These are phyloP conservation scores for Stemphylium vesicarium DNA, from an alignment of 2,329 filamentous ascomycete species.

Conservation along the genomic window DNA sequence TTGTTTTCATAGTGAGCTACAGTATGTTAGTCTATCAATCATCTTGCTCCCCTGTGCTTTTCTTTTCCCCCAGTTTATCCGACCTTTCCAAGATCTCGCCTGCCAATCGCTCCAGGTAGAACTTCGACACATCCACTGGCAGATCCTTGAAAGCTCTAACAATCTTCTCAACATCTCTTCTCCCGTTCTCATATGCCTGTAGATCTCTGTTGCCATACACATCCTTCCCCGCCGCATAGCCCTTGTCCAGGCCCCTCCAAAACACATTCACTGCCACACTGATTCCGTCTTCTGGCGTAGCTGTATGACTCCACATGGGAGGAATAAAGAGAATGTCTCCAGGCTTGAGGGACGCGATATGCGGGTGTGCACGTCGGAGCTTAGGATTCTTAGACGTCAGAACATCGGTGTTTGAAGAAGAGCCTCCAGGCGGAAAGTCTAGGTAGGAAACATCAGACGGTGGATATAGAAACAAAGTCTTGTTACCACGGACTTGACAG, in stretches of 20 bases:
- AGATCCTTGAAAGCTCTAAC: slow-evolving; percentile 67
- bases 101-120: slow-evolving; percentile 76
- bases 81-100: slow-evolving; percentile 64
- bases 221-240: slow-evolving; percentile 77
- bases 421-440: slow-evolving; percentile 75
- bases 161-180: slow-evolving; percentile 74
- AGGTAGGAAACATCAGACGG: slow-evolving; percentile 75
- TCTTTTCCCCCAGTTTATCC: slow-evolving; percentile 25
- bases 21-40: neutral
- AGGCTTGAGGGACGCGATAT: slow-evolving; percentile 69
- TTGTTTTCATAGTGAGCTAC: neutral
- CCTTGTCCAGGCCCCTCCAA: slow-evolving; percentile 72
- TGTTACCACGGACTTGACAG: slow-evolving; percentile 77
- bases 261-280: slow-evolving; percentile 90
- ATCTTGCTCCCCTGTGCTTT: neutral
- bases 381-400: slow-evolving; percentile 54
- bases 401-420: slow-evolving; percentile 78
- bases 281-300: slow-evolving; percentile 58
- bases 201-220: slow-evolving; percentile 89
- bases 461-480: slow-evolving; percentile 77
- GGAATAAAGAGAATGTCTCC: slow-evolving; percentile 84
- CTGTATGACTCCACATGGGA: slow-evolving; percentile 82
- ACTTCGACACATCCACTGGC: slow-evolving; percentile 70
- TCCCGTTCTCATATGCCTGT: slow-evolving; percentile 81
- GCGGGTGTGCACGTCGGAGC: slow-evolving; percentile 60